Conservation (phyloP, 495 filamentous ascomycete genomes). For the Platismatia glauca region DNA sequence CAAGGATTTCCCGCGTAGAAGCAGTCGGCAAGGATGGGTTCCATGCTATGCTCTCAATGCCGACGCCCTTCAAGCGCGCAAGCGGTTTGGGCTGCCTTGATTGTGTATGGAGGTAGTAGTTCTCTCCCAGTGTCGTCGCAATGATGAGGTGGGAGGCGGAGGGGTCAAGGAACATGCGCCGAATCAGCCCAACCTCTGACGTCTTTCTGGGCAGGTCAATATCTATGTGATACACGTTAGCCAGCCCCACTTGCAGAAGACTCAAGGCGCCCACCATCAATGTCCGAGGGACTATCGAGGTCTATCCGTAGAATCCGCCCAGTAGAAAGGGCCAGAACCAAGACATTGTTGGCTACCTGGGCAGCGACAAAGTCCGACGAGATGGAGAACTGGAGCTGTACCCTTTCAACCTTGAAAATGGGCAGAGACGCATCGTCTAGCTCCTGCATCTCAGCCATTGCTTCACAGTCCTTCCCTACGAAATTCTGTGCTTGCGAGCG, state of each 20-base stretch:
- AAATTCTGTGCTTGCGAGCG: too few species aligned
- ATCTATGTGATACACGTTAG: slow-evolving; percentile 44
- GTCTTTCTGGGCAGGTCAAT: slow-evolving; percentile 94
- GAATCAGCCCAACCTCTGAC: slow-evolving; percentile 82
- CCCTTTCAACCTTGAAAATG: slow-evolving; percentile 87
- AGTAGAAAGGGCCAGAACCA: slow-evolving; percentile 80
- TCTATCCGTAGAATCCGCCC: slow-evolving; percentile 89
- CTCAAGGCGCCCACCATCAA: slow-evolving; percentile 59
- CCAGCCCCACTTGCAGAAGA: slow-evolving; percentile 19
- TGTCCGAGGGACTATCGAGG: slow-evolving; percentile 83
- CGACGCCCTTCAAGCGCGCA: slow-evolving; percentile 72
- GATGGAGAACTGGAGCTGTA: slow-evolving; percentile 84
- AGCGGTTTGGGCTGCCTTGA: slow-evolving; percentile 77
- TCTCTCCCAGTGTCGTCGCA: slow-evolving; percentile 83
- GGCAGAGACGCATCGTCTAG: slow-evolving; percentile 57
- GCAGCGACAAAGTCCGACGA: slow-evolving; percentile 92
- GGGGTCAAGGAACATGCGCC: slow-evolving; percentile 92
- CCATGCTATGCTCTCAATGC: slow-evolving; percentile 87
- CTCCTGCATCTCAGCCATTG: slow-evolving; percentile 40
- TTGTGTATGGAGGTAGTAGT: slow-evolving; percentile 95
- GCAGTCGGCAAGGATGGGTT: slow-evolving; percentile 93
- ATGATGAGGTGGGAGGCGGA: slow-evolving; percentile 91
- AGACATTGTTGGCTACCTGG: slow-evolving; percentile 94
- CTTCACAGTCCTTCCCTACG: background rate
- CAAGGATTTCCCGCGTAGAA: slow-evolving; percentile 88